These are phyloP conservation scores for Bisporella sp. DNA, from an alignment of 2,329 filamentous ascomycete genomes.

Conservation along the genomic window DNA sequence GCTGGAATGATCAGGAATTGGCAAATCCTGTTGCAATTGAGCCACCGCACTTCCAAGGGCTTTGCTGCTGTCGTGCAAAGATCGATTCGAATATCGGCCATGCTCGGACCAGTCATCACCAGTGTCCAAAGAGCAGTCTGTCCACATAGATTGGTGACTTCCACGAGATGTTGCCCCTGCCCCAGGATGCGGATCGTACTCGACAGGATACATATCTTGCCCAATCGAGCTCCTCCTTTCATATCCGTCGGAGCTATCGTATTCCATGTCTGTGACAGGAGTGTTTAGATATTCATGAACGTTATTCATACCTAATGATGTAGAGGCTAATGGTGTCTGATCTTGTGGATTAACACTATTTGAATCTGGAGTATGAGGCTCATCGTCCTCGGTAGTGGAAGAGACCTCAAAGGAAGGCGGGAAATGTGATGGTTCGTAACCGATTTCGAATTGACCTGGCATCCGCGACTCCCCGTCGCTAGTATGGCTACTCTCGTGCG, in stretches of 20 bases:
- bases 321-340: neutral
- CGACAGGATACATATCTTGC: constrained; percentile 10
- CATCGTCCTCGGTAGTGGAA: neutral
- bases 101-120: constrained; percentile 15
- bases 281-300: constrained; percentile 18
- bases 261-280: constrained; percentile 25
- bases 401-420: no score
- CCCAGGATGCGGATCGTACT: constrained; percentile 7
- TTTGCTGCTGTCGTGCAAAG: no score
- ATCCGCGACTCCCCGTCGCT: no score
- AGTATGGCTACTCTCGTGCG: no score
- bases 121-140: constrained; percentile 23
- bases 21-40: constrained; percentile 21
- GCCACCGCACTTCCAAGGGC: constrained; percentile 25
- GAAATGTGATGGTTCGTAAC: no score
- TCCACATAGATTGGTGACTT: constrained; percentile 23
- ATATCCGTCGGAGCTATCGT: constrained; percentile 24
- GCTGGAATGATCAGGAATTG: constrained; percentile 20
- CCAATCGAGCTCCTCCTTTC: constrained; percentile 10
- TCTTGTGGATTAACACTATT: neutral
- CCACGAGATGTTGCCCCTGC: no score
- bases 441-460: no score
- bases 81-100: constrained; percentile 2
- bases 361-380: neutral
- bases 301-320: constrained; percentile 12